Percentiles rank a stretch among this genome's conserved stretches.
Conservation (phyloP, 1,284 basidiomycete species). For the Athelia psychrophila region DNA sequence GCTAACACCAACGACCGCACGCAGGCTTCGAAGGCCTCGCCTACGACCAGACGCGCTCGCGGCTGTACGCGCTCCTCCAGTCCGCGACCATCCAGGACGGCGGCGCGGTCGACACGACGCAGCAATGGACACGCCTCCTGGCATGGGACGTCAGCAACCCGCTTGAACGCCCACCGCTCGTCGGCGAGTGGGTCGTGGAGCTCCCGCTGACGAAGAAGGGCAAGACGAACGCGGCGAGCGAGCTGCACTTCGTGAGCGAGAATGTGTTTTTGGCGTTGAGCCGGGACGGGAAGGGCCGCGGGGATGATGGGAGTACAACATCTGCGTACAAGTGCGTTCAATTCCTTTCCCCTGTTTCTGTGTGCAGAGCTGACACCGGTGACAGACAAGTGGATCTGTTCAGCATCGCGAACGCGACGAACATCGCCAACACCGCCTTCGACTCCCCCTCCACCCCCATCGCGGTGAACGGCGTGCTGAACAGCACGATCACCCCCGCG, state of each 20-base stretch:
- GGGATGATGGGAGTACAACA: constrained; percentile 45
- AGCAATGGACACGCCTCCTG: constrained; percentile 53
- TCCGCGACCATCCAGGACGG: constrained; percentile 66
- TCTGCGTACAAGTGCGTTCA: constrained; percentile 55
- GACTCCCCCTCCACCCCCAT: constrained; percentile 55
- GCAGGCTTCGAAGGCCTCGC: constrained; percentile 68
- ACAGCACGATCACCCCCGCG: constrained; percentile 48
- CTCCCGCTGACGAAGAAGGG: constrained; percentile 52
- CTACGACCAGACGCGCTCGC: constrained; percentile 41
- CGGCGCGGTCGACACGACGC: constrained; percentile 42
- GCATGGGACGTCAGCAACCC: constrained; percentile 48
- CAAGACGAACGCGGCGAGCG: constrained; percentile 52
- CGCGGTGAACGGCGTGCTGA: constrained; percentile 47
- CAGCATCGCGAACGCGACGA: constrained; percentile 55
- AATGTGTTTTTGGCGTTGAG: constrained; percentile 57
- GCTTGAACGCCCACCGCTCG: constrained; percentile 29
- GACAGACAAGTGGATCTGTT: constrained; percentile 53
- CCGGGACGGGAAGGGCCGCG: constrained; percentile 61
- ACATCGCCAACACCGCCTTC: constrained; percentile 58
- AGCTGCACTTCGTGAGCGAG: constrained; percentile 53
- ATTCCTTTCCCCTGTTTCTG: neutral
- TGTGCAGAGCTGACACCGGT: neutral
- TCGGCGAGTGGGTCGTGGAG: constrained; percentile 63
- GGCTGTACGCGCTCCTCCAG: constrained; percentile 62
- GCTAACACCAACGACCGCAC: neutral